Evolutionary conservation across 352 stramenopile species (phyloP).

Genomic region (Pythium chondricola): DNA sequence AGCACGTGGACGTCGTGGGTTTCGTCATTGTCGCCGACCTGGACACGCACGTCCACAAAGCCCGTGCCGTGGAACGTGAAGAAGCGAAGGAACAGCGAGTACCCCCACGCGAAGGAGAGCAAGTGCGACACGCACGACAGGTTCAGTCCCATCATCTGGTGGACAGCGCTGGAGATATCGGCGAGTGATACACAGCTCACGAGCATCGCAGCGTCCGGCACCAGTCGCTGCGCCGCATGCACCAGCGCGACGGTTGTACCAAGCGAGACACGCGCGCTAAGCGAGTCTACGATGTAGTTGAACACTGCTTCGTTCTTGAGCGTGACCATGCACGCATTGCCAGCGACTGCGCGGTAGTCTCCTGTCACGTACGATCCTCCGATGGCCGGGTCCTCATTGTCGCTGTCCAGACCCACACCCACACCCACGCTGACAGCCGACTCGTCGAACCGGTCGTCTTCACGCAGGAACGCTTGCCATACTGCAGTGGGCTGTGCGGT

Average conservation of each 20-base stretch:
- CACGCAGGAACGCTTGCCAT: conserved; percentile 31
- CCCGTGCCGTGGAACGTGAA: conserved; percentile 27
- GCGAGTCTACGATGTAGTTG: conserved; percentile 25
- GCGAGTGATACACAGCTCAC: conserved; percentile 6
- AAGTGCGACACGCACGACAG: conserved; percentile 29
- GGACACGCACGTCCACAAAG: conserved; percentile 35
- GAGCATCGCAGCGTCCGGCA: conserved; percentile 16
- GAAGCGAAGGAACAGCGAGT: conserved; percentile 35
- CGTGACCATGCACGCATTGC: conserved; percentile 16
- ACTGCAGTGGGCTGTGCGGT: background rate
- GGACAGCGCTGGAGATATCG: conserved; percentile 24
- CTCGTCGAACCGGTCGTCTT: conserved; percentile 24
- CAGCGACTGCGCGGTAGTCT: conserved; percentile 10
- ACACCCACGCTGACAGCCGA: background rate
- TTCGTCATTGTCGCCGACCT: conserved; percentile 34
- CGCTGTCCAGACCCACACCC: background rate
- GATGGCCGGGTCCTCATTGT: background rate
- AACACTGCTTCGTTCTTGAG: conserved; percentile 35
- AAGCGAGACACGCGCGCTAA: conserved; percentile 19
- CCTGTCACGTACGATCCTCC: conserved; percentile 13
- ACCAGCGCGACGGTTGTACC: conserved; percentile 30
- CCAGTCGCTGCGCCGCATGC: conserved; percentile 25
- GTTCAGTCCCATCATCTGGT: conserved; percentile 31
- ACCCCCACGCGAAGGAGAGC: conserved; percentile 32
- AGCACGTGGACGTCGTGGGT: conserved; percentile 44